Evolutionary conservation across 2,329 filamentous ascomycete species (phyloP), one percentile per base, ranked within the genome.

Genomic region (Diaporthe batatas): DNA sequence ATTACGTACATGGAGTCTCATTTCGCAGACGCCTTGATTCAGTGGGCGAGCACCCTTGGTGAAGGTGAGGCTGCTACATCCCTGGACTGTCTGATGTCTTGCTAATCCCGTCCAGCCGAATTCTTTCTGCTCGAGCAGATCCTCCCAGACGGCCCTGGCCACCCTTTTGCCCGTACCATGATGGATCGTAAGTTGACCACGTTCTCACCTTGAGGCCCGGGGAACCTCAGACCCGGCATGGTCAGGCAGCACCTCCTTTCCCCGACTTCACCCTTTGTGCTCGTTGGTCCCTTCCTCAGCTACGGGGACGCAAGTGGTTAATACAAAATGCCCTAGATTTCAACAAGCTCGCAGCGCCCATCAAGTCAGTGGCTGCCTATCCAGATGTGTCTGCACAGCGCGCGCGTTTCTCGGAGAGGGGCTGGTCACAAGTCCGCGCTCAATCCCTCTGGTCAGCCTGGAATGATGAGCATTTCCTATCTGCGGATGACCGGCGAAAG

Each of bases 91-190:
- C 44, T 39, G 44, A 21, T 14, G 7, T 53, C 47, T 39, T 39
- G 76, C 77, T 80, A n/a, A 77, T 71, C 6, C 72, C 64, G 81
- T 77, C 18, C 79, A 91, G 93, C 93, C 73, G 90, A 92, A 72
- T 98, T 98, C 79, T 96, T 93, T 78, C 86, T 98, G 7, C 84
- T 98, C 18, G 96, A 98, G 80, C 95, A 98, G 78, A 91, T 94
- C 75, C 87, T 97, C 4, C 95, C 95, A 0, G 91, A 94, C 74
- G 94, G 94, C 0, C 84, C 89, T 16, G 84, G 90, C 11, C 93
- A 97, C 80, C 95, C 95, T 0, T 98, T 98, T 83, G 94, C 94
- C 11, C 86, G 87, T 74, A 96, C 93, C 3, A 98, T 98, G 95
- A 85, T 97, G 72, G 87, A 87, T 47, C 94, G 62, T 67, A 53